Evolutionary conservation across 1,139 yeast genomes (phyloP).

Genomic region (Eremothecium coryli): DNA sequence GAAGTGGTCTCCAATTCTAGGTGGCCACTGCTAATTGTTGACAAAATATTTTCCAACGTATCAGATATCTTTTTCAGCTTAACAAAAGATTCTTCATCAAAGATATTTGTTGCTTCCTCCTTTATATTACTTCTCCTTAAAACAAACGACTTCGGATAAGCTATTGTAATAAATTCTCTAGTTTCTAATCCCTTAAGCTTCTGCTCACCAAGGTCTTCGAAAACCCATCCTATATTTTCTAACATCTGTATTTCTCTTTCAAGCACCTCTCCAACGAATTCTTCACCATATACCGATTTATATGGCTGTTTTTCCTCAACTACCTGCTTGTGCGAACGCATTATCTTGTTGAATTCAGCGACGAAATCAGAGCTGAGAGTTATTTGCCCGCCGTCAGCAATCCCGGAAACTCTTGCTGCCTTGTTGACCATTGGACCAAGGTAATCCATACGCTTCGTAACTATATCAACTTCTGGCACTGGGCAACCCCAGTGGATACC

Average conservation of each 20-base stretch:
- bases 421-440: constrained; percentile 98
- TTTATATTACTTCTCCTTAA: constrained; percentile 38
- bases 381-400: constrained; percentile 98
- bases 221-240: constrained; percentile 61
- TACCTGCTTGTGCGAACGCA: constrained; percentile 41
- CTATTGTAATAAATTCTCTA: constrained; percentile 76
- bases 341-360: constrained; percentile 56
- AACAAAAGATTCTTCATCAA: constrained; percentile 22
- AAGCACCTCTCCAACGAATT: constrained; percentile 51
- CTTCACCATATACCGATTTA: constrained; percentile 58
- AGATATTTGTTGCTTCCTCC: constrained; percentile 19
- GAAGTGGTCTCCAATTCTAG: constrained; percentile 12
- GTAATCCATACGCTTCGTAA: constrained; percentile 95
- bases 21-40: constrained; percentile 21
- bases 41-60: constrained; percentile 20
- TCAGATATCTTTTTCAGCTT: constrained; percentile 21
- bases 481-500: constrained; percentile 98
- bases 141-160: constrained; percentile 59
- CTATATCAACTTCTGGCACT: constrained; percentile 89
- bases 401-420: constrained; percentile 85
- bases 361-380: constrained; percentile 76
- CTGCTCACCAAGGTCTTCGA: constrained; percentile 70
- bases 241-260: constrained; percentile 61
- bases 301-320: constrained; percentile 34
- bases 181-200: constrained; percentile 91